Percentiles rank a stretch among this genome's conserved stretches.
Evolutionary conservation across 805 yeast species (phyloP).

Genomic region (Nakazawaea wickerhamii): DNA sequence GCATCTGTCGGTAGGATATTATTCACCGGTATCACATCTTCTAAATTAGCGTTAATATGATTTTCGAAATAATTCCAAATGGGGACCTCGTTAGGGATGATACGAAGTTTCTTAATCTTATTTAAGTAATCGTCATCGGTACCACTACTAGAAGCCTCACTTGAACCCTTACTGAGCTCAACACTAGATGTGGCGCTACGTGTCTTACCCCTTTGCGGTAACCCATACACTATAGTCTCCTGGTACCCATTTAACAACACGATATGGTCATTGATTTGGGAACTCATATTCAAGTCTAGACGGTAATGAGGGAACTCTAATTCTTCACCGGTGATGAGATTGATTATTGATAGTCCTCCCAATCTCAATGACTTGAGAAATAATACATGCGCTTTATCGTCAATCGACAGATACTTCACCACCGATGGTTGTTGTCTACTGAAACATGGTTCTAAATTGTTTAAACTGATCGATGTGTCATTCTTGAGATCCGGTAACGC

Average conservation of each 20-base stretch:
- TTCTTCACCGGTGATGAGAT: slow-evolving; percentile 11
- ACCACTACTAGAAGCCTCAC: not conserved
- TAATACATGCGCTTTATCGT: slow-evolving; percentile 11
- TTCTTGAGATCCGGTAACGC: not conserved
- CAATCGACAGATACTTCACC: slow-evolving; percentile 11
- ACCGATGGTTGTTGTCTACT: slow-evolving; percentile 12
- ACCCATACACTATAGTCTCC: slow-evolving; percentile 12
- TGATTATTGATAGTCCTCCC: slow-evolving; percentile 13
- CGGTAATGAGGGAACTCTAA: slow-evolving; percentile 12
- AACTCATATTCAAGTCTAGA: slow-evolving; percentile 10
- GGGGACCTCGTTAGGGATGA: slow-evolving; percentile 2
- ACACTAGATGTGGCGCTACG: too few species aligned
- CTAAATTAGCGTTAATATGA: slow-evolving; percentile 7
- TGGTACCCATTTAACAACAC: slow-evolving; percentile 7
- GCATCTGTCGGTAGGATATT: slow-evolving; percentile 9
- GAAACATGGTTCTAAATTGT: slow-evolving; percentile 3
- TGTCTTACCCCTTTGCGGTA: slow-evolving; percentile 1
- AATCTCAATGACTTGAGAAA: slow-evolving; percentile 12
- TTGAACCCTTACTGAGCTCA: not conserved
- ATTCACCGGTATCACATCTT: slow-evolving; percentile 4
- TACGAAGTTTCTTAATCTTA: slow-evolving; percentile 2
- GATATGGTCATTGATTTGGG: slow-evolving; percentile 9
- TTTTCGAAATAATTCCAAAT: slow-evolving; percentile 11
- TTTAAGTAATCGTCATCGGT: slow-evolving; percentile 4
- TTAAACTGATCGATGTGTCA: not conserved